phyloP scores from a whole-genome alignment of 169 alveolate species.

The Plasmodium gonderi region DNA sequence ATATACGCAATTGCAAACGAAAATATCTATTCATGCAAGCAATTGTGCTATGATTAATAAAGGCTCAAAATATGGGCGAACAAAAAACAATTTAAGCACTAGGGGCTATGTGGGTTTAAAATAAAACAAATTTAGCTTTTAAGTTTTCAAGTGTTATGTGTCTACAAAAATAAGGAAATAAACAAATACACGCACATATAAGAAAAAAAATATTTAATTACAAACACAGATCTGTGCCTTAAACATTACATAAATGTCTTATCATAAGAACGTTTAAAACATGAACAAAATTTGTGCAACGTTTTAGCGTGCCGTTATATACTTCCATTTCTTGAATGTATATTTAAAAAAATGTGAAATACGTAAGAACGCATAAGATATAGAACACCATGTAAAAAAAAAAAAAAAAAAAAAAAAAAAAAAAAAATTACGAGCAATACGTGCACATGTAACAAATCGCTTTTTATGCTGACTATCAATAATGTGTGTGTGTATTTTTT shows the following conservation, averaged over 20 bases:
- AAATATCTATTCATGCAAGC: no score
- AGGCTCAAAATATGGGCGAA: neutral
- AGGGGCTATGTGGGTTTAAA: neutral
- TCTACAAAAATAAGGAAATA: constrained; percentile 6
- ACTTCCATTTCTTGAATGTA: neutral
- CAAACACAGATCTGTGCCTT: neutral
- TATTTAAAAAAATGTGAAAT: neutral
- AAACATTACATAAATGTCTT: neutral
- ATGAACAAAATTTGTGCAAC: neutral
- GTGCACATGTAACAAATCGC: no score
- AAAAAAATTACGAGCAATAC: no score
- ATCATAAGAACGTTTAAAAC: neutral
- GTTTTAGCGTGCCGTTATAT: neutral
- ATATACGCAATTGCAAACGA: neutral
- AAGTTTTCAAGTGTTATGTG: neutral
- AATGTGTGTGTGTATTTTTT: neutral
- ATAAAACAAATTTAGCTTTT: neutral
- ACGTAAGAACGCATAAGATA: neutral
- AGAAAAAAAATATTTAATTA: constrained; percentile 4
- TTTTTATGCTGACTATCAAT: neutral
- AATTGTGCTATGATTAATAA: neutral
- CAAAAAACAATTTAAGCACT: constrained; percentile 8
- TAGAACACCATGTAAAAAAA: neutral
- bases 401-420: neutral
- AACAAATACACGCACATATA: neutral